A percentile compares a stretch with the other conserved stretches of the same genome.
These are phyloP conservation scores for Geotrichum klebahnii DNA, from an alignment of 1,139 yeast species.

Conservation along the genomic window DNA sequence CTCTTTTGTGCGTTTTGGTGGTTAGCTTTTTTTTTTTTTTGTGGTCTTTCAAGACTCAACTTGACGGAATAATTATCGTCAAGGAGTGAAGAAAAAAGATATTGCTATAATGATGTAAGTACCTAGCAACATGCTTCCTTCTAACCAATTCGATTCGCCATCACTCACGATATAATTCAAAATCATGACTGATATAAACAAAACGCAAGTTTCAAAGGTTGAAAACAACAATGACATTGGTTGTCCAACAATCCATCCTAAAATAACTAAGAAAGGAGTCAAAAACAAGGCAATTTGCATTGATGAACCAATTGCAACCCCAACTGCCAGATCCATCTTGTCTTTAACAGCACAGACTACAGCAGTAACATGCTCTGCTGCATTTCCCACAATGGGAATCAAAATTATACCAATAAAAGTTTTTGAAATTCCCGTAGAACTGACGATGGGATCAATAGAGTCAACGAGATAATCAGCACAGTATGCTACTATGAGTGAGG, in stretches of 20 bases:
- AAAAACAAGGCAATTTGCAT: constrained; percentile 91
- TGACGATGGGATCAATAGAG: constrained; percentile 85
- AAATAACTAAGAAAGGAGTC: constrained; percentile 88
- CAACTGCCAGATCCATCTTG: constrained; percentile 95
- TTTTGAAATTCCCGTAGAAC: constrained; percentile 77
- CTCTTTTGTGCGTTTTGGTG: too few relatives aligned
- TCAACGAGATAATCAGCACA: constrained; percentile 94
- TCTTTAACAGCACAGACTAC: constrained; percentile 90
- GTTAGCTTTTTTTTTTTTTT: background rate
- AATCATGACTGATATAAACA: constrained; percentile 83
- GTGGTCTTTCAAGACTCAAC: too few relatives aligned
- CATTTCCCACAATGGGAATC: constrained; percentile 95
- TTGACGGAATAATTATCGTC: too few relatives aligned
- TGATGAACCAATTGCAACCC: constrained; percentile 96
- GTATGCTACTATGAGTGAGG: constrained; percentile 79
- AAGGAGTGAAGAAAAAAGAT: constrained; percentile 52
- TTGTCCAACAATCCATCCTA: constrained; percentile 85
- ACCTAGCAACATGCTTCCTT: constrained; percentile 86
- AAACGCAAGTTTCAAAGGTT: constrained; percentile 86
- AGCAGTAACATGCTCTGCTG: constrained; percentile 97
- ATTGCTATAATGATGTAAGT: constrained; percentile 82
- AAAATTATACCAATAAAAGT: constrained; percentile 91
- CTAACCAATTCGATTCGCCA: constrained; percentile 95
- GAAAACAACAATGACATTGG: constrained; percentile 92
- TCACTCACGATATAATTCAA: constrained; percentile 83